Base-by-base conservation (phyloP, 257 asterid genomes). In the Solanum habrochaites region DNA sequence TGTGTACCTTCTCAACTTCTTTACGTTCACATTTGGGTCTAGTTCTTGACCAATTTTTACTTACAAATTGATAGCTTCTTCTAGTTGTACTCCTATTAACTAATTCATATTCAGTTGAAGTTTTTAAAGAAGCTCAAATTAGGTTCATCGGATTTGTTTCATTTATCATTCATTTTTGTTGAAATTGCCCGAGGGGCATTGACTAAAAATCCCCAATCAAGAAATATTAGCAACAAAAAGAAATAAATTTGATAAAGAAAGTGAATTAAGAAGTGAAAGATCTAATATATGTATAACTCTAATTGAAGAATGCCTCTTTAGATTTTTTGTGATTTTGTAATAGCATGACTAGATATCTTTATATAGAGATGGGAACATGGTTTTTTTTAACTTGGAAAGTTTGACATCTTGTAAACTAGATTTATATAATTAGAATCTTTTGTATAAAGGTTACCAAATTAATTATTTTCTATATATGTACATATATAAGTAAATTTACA, bases 1-100 rank as follows among this genome's bases (percentile, higher is more conserved):
- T 49, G 62, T 6, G 14, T 47, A 94, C 97, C 96, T 93, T 88
- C 95, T 90, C 1, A 92, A 91, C 87, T 88, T 90, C 81, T 75
- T 91, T 56, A 73, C 6, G 39, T 73, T 52, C 49, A 73, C 18
- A n/a, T 37, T 40, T 9, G 12, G 23, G 64, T 93, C 92, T 66
- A 32, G 35, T 32, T 88, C 45, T 86, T 52, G 45, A 5, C 67
- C n/a, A 7, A 49, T 82, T 23, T 87, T n/a, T 5, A 78, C 13
- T 64, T 85, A 89, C 47, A 37, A 15, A 40, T 82, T 78, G 39
- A 87, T 7, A 1, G 73, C 90, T 89, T 87, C 56, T 1, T 82
- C 47, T 2, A 87, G 81, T 72, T 3, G 45, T 47, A 12, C n/a
- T 35, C 2, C 5, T 43, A 4, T 32, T 23, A 11, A 16, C 2